These are phyloP conservation scores for Podospora fimiseda DNA, from an alignment of 495 filamentous ascomycete species.

Conservation along the genomic window DNA sequence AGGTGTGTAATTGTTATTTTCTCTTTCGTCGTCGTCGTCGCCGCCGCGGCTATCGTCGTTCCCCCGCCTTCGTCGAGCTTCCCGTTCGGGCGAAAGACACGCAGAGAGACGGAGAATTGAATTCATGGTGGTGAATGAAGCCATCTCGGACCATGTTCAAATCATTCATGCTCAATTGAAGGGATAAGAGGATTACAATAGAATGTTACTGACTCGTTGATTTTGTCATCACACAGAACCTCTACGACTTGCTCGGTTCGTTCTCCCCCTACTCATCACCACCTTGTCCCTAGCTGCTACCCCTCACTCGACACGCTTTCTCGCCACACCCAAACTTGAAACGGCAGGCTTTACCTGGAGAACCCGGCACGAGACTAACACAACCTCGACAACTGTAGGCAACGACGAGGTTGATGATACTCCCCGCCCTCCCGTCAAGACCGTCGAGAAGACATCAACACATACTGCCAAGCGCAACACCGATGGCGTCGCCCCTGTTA, in stretches of 20 bases:
- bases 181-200: conserved; percentile 29
- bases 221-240: conserved; percentile 52
- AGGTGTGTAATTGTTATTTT: conserved; percentile 39
- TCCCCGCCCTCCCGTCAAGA: conserved; percentile 71
- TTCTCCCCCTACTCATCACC: conserved; percentile 7
- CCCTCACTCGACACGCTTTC: conserved; percentile 11
- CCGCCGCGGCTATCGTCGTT: conserved; percentile 1
- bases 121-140: no score
- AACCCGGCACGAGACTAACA: conserved; percentile 12
- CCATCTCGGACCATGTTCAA: no score
- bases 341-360: neutral
- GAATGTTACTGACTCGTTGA: conserved; percentile 10
- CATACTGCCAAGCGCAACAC: conserved; percentile 86
- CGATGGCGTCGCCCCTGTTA: conserved; percentile 62
- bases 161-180: no score
- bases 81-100: no score
- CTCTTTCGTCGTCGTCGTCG: neutral
- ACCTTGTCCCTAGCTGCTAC: conserved; percentile 38
- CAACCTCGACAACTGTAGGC: conserved; percentile 46
- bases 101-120: no score
- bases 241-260: conserved; percentile 80
- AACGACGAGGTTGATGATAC: conserved; percentile 81
- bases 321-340: conserved; percentile 4
- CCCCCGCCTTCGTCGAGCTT: neutral
- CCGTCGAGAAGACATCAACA: conserved; percentile 74